Base-by-base conservation (phyloP, 106 monocot species). In the Narthecium ossifragum region DNA sequence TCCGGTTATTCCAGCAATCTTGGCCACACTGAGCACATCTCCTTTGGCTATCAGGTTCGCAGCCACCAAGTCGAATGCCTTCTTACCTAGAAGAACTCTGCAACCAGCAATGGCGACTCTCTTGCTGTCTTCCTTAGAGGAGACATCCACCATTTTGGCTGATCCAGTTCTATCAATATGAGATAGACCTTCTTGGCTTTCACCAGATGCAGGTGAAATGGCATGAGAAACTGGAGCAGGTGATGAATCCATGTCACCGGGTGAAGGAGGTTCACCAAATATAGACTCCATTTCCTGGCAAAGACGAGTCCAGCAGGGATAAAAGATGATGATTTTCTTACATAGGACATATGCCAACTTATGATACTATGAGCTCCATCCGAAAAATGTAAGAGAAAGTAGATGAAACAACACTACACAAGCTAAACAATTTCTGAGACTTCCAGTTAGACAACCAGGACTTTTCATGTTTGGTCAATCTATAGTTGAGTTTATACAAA, bases 31-130 rank as follows among this genome's bases (percentile, higher is more conserved):
- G 23, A 98, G 59, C 0, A 81, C 96, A 70, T 98, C 86, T 46
- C 96, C 90, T 81, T 98, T 98, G 32, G 76, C 67, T 47, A 87
- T 79, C 50, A 84, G 75, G 75, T 98, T 87, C 4, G 96, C 78
- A 28, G 86, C 78, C 17, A 98, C 86, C 52, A 98, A 62, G 48
- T 56, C 54, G 60, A 78, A 98, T n/a, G 65, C 90, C 24, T 76
- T 52, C 38, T 69, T 62, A 23, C 90, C 90, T 0, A 98, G 60
- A 26, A 98, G 78, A 55, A 98, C 96, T 62, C 64, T 84, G 81
- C 96, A 87, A 28, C 64, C 73, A 21, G 96, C 96, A 1, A 65
- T 31, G 15, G 96, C 96, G 10, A 71, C 74, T 77, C 96, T 72
- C 59, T 64, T 86, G 47, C 60, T 84, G 54, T 86, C 84, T 24